These are phyloP conservation scores for Miscanthus lutarioriparius DNA, from an alignment of 176 grass and related monocot genomes.

Conservation along the genomic window DNA sequence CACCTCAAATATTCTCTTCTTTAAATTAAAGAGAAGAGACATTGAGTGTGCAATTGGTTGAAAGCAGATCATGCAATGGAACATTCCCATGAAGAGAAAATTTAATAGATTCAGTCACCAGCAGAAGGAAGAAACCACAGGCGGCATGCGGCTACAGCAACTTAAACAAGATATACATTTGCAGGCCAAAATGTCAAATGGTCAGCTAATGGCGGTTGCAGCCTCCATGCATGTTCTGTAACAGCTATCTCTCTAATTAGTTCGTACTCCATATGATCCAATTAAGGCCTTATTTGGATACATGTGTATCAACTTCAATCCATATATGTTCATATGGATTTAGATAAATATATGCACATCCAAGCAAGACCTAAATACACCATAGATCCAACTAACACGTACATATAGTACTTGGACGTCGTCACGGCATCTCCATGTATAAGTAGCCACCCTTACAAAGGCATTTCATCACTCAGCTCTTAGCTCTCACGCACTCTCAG, in stretches of 20 bases:
- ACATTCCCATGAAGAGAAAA: background rate
- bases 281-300: no score
- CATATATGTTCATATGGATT: no score
- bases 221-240: slow-evolving; percentile 8
- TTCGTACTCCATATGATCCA: background rate
- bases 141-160: background rate
- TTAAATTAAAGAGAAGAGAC: background rate
- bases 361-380: no score
- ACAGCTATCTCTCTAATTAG: slow-evolving; percentile 19
- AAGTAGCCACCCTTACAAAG: background rate
- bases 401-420: no score
- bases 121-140: background rate
- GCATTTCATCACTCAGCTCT: background rate
- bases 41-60: background rate
- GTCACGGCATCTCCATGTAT: background rate
- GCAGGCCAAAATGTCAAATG: background rate
- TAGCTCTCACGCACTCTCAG: background rate
- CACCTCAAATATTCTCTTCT: background rate
- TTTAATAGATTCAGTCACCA: background rate
- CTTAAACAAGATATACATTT: background rate
- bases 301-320: no score
- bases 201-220: background rate
- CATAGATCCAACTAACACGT: background rate
- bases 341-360: no score
- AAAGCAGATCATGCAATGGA: background rate